Percentiles rank a stretch among this genome's conserved stretches.
Evolutionary conservation across 257 asterid species (phyloP).

Genomic region (Solanum arcanum): DNA sequence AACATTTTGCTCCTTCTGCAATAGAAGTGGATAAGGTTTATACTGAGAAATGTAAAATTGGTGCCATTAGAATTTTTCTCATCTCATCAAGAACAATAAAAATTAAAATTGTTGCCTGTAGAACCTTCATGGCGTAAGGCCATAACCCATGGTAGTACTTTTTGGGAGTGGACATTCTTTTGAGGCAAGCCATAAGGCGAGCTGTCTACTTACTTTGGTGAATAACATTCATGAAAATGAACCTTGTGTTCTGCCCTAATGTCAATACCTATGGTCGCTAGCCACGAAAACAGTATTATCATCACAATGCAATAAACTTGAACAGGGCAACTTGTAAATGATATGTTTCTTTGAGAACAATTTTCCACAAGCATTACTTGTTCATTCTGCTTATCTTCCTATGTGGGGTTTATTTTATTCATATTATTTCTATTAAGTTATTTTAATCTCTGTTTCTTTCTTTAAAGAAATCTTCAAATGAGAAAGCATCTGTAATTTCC

Average conservation of each 20-base stretch:
- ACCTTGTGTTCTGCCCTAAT: not conserved
- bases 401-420: not conserved
- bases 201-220: not conserved
- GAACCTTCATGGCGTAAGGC: not conserved
- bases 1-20: not conserved
- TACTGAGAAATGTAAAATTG: not conserved
- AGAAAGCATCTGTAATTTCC: slow-evolving; percentile 28
- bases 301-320: not conserved
- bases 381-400: not conserved
- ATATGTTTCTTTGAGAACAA: not conserved
- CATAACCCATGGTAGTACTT: not conserved
- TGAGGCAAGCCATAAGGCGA: not conserved
- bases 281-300: not conserved
- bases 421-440: not conserved
- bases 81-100: not conserved
- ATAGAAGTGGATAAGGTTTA: not conserved
- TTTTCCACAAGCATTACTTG: not conserved
- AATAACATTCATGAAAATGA: not conserved
- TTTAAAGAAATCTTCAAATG: slow-evolving; percentile 30
- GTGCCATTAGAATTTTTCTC: not conserved
- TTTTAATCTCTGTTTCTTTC: not conserved
- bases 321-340: not conserved
- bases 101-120: not conserved
- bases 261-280: not conserved
- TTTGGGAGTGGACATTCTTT: not conserved